Evolutionary conservation across 1,139 yeast species (phyloP), one percentile per base, ranked within the genome.

Genomic region (Diutina ranongensis): DNA sequence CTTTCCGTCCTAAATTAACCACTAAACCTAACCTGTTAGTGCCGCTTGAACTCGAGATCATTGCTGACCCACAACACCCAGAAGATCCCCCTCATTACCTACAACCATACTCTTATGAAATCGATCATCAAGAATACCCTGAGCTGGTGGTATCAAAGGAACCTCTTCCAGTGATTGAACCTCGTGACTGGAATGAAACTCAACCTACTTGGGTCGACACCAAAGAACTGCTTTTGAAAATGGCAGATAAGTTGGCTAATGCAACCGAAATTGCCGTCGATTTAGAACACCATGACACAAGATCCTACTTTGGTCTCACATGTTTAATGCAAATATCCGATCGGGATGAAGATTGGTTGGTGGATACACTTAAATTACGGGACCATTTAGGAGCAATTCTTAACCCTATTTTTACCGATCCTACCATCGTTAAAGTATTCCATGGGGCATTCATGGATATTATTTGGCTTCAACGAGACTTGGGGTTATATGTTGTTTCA

Each of bases 361-460:
- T 87, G 3, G 96, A 87, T 57, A 83, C 95, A 0, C 69, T 81
- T 25, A 76, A 75, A 2, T 71, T 94, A 42, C 68, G 97, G 49
- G 86, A 83, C 44, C 86, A 86, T 48, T 65, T 94, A 45, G 68
- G 74, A 42, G 8, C 7, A 10, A 64, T 65, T 0, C 67, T 94
- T 49, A 94, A 94, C 62, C 69, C 67, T 46, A 76, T 89, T 1
- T 88, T 92, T 53, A 74, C 97, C 2, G 68, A 92, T 59, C 97
- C 97, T 0, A 56, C 64, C 4, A 80, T 89, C 33, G 68, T 87
- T 34, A 94, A 94, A 58, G 94, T 94, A 1, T 78, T 94, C 54
- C 99, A 94, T 59, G 98, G 99, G 51, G 96, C 98, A 0, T 82
- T 80, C 52, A 88, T 88, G 95, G 99, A 94, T 67, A 84, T 92